phyloP scores from a whole-genome alignment of 345 rosid species.

The Hibiscus mutabilis region DNA sequence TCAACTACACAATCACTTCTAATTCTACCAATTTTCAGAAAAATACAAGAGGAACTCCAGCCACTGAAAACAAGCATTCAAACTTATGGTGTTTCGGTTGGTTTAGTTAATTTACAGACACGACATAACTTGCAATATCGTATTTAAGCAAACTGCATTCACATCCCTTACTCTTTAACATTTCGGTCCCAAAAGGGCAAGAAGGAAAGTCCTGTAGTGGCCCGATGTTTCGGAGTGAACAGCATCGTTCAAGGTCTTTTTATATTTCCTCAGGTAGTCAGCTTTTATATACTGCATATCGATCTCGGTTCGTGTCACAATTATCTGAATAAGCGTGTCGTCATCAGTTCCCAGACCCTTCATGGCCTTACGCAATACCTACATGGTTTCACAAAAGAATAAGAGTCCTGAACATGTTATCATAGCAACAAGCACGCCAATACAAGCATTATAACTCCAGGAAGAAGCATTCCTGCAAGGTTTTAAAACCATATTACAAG shows the following conservation, averaged over 20 bases:
- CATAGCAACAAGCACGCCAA: neutral
- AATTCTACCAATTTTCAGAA: neutral
- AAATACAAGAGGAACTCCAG: neutral
- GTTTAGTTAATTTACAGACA: neutral
- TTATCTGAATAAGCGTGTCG: slow-evolving; percentile 41
- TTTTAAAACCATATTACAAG: too few species aligned
- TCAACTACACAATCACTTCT: neutral
- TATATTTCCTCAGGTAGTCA: slow-evolving; percentile 55
- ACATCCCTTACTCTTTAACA: slow-evolving; percentile 11
- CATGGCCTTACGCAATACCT: slow-evolving; percentile 57
- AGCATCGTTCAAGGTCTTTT: slow-evolving; percentile 45
- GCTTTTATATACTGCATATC: slow-evolving; percentile 67
- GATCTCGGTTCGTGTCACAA: slow-evolving; percentile 60
- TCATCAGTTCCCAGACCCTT: slow-evolving; percentile 66
- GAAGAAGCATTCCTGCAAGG: too few species aligned
- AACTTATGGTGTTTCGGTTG: neutral
- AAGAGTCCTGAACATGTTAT: neutral
- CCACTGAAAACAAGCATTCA: neutral
- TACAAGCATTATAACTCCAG: too few species aligned
- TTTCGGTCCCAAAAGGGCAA: slow-evolving; percentile 52
- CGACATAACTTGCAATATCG: neutral
- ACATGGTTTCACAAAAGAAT: neutral
- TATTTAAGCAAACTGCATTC: neutral
- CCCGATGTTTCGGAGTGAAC: slow-evolving; percentile 71
- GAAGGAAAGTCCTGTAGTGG: slow-evolving; percentile 57